Percentiles rank a stretch among this genome's conserved stretches.
Conservation (phyloP, 495 filamentous ascomycete species). For the Aspergillus avenaceus region DNA sequence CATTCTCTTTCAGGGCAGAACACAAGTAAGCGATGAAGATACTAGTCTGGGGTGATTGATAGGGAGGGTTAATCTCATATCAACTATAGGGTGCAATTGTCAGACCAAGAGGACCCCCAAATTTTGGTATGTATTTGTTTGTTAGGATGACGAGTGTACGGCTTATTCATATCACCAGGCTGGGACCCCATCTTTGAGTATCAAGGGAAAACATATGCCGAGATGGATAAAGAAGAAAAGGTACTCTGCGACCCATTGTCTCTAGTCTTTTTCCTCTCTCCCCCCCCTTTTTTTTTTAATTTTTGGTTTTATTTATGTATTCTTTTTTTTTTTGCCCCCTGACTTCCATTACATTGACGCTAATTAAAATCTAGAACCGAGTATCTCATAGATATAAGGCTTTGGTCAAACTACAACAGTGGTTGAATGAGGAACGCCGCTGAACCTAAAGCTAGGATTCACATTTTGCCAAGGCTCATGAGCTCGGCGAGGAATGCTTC, state of each 20-base stretch:
- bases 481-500: slow-evolving; percentile 9
- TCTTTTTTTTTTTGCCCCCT: neutral
- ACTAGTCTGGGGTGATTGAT: neutral
- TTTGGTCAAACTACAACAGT: slow-evolving; percentile 75
- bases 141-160: neutral
- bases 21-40: slow-evolving; percentile 33
- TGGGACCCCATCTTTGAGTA: slow-evolving; percentile 99
- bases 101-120: slow-evolving; percentile 55
- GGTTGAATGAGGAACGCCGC: slow-evolving; percentile 69
- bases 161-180: slow-evolving; percentile 40
- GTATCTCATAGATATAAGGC: slow-evolving; percentile 89
- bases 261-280: neutral
- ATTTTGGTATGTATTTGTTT: slow-evolving; percentile 65
- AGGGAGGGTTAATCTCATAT: slow-evolving; percentile 3
- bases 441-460: too few relatives aligned
- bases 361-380: slow-evolving; percentile 55
- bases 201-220: slow-evolving; percentile 89
- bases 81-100: slow-evolving; percentile 41
- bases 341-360: neutral
- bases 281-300: neutral
- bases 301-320: neutral
- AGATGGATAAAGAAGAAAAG: slow-evolving; percentile 91
- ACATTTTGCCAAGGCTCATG: too few relatives aligned
- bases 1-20: slow-evolving; percentile 88
- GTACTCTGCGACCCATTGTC: too few relatives aligned